A percentile compares a stretch with the other conserved stretches of the same genome.
Evolutionary conservation across 805 yeast species (phyloP).

Genomic region (Saccharomycopsis selenospora): DNA sequence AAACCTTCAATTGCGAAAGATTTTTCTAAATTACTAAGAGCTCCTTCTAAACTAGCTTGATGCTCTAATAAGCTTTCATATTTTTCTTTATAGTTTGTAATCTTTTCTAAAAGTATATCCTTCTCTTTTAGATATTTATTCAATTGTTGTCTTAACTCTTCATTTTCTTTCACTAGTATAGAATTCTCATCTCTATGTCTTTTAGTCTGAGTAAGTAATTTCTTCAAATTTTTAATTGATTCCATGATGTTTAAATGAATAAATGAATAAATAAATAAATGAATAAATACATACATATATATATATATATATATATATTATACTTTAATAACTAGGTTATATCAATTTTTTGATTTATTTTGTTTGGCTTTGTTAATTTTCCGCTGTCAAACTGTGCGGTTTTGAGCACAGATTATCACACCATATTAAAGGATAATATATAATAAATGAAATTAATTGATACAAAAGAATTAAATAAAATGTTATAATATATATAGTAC

Average conservation of each 20-base stretch:
- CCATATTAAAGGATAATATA: no score
- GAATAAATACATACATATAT: no score
- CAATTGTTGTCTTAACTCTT: neutral
- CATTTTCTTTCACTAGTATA: neutral
- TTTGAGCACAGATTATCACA: no score
- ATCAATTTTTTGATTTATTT: no score
- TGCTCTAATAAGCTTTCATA: neutral
- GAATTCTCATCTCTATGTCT: neutral
- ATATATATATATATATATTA: no score
- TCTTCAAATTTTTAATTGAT: neutral
- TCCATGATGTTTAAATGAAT: neutral
- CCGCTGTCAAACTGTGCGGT: no score
- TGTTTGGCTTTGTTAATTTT: no score
- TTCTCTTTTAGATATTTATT: neutral
- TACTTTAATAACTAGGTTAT: no score
- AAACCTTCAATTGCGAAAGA: neutral
- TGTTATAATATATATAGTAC: no score
- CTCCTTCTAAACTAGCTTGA: neutral
- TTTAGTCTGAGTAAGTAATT: neutral
- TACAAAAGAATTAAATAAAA: no score
- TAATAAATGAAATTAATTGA: no score
- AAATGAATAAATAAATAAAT: no score
- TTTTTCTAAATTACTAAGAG: neutral
- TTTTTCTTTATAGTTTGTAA: neutral
- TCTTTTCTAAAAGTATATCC: neutral